phyloP scores from a whole-genome alignment of 441 rosid species.

The Dalechampia spathulata region DNA sequence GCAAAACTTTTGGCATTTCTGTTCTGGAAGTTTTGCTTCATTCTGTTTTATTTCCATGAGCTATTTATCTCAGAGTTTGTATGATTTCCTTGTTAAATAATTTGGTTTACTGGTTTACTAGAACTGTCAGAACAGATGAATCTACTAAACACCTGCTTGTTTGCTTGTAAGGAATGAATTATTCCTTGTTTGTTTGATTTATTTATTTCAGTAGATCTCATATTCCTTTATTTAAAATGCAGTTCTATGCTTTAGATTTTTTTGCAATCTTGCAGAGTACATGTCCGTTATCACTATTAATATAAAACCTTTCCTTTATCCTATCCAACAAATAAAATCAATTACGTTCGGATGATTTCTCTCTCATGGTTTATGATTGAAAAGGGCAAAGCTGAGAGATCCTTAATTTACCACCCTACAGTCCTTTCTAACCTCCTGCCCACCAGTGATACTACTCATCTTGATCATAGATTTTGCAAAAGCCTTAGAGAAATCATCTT shows the following conservation, averaged over 20 bases:
- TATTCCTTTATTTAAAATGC: neutral
- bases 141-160: neutral
- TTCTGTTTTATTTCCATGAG: neutral
- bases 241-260: neutral
- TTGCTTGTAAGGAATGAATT: neutral
- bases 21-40: neutral
- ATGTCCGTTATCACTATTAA: neutral
- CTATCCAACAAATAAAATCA: neutral
- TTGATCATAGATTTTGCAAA: slow-evolving; percentile 62
- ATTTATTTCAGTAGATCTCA: neutral
- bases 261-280: neutral
- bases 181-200: neutral
- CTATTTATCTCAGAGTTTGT: neutral
- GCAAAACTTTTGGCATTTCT: neutral
- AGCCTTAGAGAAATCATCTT: slow-evolving; percentile 30
- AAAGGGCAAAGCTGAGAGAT: neutral
- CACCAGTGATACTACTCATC: slow-evolving; percentile 53
- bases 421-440: slow-evolving; percentile 47
- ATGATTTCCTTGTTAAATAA: neutral
- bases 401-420: slow-evolving; percentile 46
- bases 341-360: neutral
- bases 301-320: neutral
- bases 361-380: neutral
- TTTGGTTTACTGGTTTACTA: neutral
- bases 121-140: neutral